Base-by-base conservation (phyloP, 176 grass and related monocot genomes). In the Eleusine coracana region DNA sequence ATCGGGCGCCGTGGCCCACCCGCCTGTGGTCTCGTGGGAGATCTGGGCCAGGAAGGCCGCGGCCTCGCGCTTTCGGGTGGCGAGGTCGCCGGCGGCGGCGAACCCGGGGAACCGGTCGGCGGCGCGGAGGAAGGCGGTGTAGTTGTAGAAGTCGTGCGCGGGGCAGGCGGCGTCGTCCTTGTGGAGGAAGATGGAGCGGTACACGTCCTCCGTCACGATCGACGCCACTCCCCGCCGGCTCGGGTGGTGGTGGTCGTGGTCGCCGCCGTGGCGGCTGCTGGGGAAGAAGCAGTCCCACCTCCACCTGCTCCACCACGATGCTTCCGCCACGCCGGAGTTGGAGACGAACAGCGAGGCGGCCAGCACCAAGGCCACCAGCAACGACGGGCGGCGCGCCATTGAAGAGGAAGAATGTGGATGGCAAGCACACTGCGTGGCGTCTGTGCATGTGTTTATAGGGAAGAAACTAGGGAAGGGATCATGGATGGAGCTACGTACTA, bases 11-110 rank as follows among this genome's bases (percentile, higher is more conserved):
- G 92, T 89, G 1, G 83, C 66, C 94, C 94, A 97, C 34, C 94
- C 94, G 41, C 94, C 94, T 3, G 92, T 97, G 0, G 90, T 94
- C 75, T 97, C 95, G 39, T 97, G 90, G 28, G 92, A 97, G 77
- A 92, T 84, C 64, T 97, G 95, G 15, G 88, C 92, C 6, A 97
- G 75, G 80, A 97, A 97, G 10, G 95, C 90, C 8, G 95, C 95
- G 28, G 92, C 77, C 86, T 97, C 95, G 3, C 92, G 86, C 84
- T 54, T 77, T 37, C 88, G 90, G 1, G 83, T 82, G 51, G 29
- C 55, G 3, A 2, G 0, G 81, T 83, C 14, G 12, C 88, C 90
- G 0, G 63, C 77, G 70, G 14, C 55, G 27, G 86, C 90, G 80
- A 97, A 94, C 28, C 15, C 0, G 2, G 88, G 95, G 78, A 94